Conservation (phyloP, 1,284 basidiomycete species). For the Boletus semigastroideus region DNA sequence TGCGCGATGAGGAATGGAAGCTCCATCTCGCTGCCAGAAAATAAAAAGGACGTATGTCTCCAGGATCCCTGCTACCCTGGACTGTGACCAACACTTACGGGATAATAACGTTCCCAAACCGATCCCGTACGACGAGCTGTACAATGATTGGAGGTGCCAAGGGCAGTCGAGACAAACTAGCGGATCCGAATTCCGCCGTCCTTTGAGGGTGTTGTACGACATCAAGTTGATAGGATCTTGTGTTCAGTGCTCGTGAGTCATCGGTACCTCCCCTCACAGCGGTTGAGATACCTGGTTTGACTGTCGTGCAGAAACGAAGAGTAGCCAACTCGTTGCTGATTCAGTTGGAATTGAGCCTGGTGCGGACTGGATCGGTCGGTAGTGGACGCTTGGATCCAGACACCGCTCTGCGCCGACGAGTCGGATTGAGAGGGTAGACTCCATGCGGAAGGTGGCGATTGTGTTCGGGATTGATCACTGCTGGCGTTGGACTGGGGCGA, state of each 20-base stretch:
- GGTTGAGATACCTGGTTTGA: slow-evolving; percentile 45
- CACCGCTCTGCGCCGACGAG: slow-evolving; percentile 24
- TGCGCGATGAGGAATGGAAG: slow-evolving; percentile 83
- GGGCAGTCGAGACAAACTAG: slow-evolving; percentile 76
- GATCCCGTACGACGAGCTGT: slow-evolving; percentile 72
- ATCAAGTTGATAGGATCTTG: slow-evolving; percentile 70
- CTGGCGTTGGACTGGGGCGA: slow-evolving; percentile 33
- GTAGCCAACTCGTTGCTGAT: slow-evolving; percentile 50
- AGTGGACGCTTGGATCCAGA: slow-evolving; percentile 30
- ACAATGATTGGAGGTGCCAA: slow-evolving; percentile 80
- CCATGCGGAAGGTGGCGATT: slow-evolving; percentile 36
- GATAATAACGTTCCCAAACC: slow-evolving; percentile 60
- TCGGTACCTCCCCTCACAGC: slow-evolving; percentile 6
- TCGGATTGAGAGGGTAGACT: slow-evolving; percentile 30
- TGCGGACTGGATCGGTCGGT: slow-evolving; percentile 33
- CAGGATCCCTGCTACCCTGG: slow-evolving; percentile 25
- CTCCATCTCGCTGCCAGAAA: slow-evolving; percentile 61
- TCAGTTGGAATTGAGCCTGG: slow-evolving; percentile 36
- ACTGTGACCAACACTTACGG: slow-evolving; percentile 53
- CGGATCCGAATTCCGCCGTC: slow-evolving; percentile 76
- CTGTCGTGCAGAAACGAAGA: slow-evolving; percentile 54
- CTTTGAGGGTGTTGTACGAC: slow-evolving; percentile 78
- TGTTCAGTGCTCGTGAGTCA: slow-evolving; percentile 24
- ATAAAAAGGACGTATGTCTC: slow-evolving; percentile 22
- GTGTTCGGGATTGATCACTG: slow-evolving; percentile 36